Base-by-base conservation (phyloP, 306 rosid genomes). In the Datisca glomerata region DNA sequence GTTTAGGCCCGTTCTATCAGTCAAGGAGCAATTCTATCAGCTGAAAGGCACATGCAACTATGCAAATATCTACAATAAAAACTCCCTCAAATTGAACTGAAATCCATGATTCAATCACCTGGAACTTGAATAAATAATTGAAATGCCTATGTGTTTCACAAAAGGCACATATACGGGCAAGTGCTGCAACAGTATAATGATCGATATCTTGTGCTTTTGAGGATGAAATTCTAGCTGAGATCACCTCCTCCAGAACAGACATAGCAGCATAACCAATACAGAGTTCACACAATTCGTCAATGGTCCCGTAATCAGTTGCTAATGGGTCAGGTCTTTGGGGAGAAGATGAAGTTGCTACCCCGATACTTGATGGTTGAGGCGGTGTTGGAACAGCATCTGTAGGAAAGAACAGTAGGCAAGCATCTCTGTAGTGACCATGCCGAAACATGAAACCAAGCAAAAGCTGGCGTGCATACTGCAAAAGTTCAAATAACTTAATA, bases 111-210 rank as follows among this genome's bases (percentile, higher is more conserved):
- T 31, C 36, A 31, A n/a, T 45, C 71, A 83, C 97, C 97, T 87
- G 93, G 69, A 87, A 87, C 52, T 75, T 55, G 70, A 79, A 79
- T 47, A 87, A 67, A 66, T 74, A 87, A 65, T 79, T 83, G 69
- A 87, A 87, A 79, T 76, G 89, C 65, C 63, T 79, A 43, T 87
- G 94, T 21, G 71, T 74, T 69, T 87, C 97, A 65, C 97, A 83
- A 49, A 68, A 83, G 61, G 64, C 53, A 60, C 97, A 83, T 46
- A 83, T 83, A 42, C 97, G 85, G 44, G 70, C 82, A 65, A 87
- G 85, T 44, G 94, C 85, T 14, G 73, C 58, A 22, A 56, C 62
- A 29, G 75, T 87, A 68, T 83, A 63, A 60, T 74, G 82, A 63
- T 63, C 65, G 47, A 53, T 65, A 55, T 76, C 93, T 63, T 62